Evolutionary conservation across 2,329 filamentous ascomycete genomes (phyloP), one percentile per base, ranked within the genome.

Genomic region (Blumeria graminis): DNA sequence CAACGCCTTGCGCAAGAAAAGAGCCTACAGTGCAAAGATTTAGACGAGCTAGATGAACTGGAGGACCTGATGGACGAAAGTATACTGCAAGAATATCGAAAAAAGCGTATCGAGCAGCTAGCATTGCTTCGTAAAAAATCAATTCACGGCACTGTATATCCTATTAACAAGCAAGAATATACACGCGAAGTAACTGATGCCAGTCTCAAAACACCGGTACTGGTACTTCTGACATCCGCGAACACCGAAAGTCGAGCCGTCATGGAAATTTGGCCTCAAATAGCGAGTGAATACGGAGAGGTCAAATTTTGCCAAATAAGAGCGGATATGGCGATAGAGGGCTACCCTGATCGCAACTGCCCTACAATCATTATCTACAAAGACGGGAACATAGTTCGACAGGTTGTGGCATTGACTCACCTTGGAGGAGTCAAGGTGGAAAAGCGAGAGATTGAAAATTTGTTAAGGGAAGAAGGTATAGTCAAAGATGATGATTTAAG

Each of bases 221-320:
- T 94, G 41, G 87, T 96, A 54, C 82, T 94, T 62, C 74, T 96
- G 55, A 90, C 83, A 6, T 87, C 85, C 4, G 84, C 78, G 55
- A 95, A 95, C 65, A 76, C 83, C 36, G 89, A 96, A 70, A 94
- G 88, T 3, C 77, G 84, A 58, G 74, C 95, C 3, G 70, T 96
- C 63, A 81, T 82, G 0, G 84, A 94, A 65, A 73, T 95, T 18
- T 98, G 90, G 89, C 76, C 82, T 38, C 80, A 88, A 65, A 76
- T 92, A 43, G 90, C 92, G 0, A 71, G 70, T 58, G 87, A 90
- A 65, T 98, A 88, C 65, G 87, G 88, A 18, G 90, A 98, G 61
- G 74, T 98, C 68, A 98, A 98, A 71, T 98, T 98, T 70, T 96
- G 90, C 68, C 86, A 96, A 71, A 96, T 98, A 62, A 78, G 82